Percentiles rank a stretch among this genome's conserved stretches.
Conservation (phyloP, 768 basidiomycete species). For the Wakefieldia striispora region DNA sequence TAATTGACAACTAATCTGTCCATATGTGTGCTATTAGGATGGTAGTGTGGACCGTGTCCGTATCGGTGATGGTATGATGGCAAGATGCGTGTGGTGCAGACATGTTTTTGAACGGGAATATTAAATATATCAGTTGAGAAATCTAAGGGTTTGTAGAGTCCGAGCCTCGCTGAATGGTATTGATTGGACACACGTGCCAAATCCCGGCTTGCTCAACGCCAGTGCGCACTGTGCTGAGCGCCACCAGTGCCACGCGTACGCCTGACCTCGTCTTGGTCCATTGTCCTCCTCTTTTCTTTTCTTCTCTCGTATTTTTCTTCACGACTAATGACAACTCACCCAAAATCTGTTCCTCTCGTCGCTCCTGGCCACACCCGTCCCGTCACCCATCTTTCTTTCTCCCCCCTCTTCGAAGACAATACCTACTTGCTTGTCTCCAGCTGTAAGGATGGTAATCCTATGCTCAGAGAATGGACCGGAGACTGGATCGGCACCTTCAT, state of each 20-base stretch:
- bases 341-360: conserved; percentile 75
- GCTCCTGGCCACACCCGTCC: conserved; percentile 85
- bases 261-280: not conserved
- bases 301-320: not conserved
- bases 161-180: no score
- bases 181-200: not conserved
- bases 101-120: no score
- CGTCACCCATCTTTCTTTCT: conserved; percentile 94
- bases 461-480: conserved; percentile 95
- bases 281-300: no score
- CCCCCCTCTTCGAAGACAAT: conserved; percentile 77
- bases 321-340: conserved; percentile 58
- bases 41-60: no score
- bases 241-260: conserved; percentile 22
- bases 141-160: no score
- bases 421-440: conserved; percentile 90
- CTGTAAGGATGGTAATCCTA: conserved; percentile 98
- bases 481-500: conserved; percentile 98
- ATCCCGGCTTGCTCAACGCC: conserved; percentile 17
- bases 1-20: no score
- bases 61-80: no score
- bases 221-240: conserved; percentile 49
- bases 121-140: no score
- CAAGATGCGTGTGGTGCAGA: no score
- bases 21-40: no score